Evolutionary conservation across 805 yeast genomes (phyloP).

Genomic region (Zygosaccharomyces gambellarensis): DNA sequence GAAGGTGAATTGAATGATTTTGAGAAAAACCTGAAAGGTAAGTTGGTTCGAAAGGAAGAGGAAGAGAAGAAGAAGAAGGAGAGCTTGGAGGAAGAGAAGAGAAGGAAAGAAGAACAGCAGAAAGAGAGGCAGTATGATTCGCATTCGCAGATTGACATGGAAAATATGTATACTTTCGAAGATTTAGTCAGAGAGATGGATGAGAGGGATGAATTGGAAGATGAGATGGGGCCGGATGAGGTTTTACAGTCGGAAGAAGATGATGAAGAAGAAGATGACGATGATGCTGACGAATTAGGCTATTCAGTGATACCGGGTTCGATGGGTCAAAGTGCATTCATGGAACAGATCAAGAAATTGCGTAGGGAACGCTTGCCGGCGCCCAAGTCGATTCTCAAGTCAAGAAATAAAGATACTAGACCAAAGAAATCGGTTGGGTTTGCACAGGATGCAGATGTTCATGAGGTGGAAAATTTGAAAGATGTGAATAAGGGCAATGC

Average conservation of each 20-base stretch:
- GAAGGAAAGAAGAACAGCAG: not conserved
- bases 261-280: slow-evolving; percentile 16
- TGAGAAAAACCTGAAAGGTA: slow-evolving; percentile 18
- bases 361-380: slow-evolving; percentile 10
- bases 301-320: slow-evolving; percentile 23
- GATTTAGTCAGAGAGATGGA: slow-evolving; percentile 33
- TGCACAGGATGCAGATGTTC: slow-evolving; percentile 31
- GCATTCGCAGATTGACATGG: slow-evolving; percentile 18
- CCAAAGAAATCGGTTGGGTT: slow-evolving; percentile 31
- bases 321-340: slow-evolving; percentile 24
- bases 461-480: slow-evolving; percentile 33
- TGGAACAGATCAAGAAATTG: slow-evolving; percentile 26
- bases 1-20: slow-evolving; percentile 33
- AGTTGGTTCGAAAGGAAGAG: not conserved
- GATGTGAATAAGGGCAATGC: slow-evolving; percentile 31
- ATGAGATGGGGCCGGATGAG: slow-evolving; percentile 14
- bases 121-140: not conserved
- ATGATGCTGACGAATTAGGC: slow-evolving; percentile 15
- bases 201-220: slow-evolving; percentile 28
- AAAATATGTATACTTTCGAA: slow-evolving; percentile 32
- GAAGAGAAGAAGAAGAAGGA: not conserved
- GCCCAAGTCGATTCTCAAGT: slow-evolving; percentile 18
- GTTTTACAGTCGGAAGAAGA: slow-evolving; percentile 10
- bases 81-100: slow-evolving; percentile 1
- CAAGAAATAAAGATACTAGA: slow-evolving; percentile 7